Percentiles rank a stretch among this genome's conserved stretches.
phyloP scores from a whole-genome alignment of 257 asterid genomes.

The Scutellaria minor region DNA sequence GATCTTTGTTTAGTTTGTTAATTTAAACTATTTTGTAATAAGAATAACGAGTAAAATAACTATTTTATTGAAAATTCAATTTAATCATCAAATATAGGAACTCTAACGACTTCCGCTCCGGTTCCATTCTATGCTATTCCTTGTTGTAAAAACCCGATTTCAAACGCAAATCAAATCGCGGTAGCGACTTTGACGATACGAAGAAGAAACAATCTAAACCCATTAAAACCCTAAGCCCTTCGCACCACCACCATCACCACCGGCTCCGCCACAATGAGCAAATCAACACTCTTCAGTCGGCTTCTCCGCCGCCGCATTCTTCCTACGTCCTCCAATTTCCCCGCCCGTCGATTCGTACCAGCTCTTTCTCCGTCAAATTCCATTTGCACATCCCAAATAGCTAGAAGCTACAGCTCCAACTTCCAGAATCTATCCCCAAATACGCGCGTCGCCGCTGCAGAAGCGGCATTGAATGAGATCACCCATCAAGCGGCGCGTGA shows the following conservation, averaged over 20 bases:
- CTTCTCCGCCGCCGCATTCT: slow-evolving; percentile 42
- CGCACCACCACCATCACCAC: slow-evolving; percentile 16
- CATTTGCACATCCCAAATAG: slow-evolving; percentile 27
- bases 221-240: slow-evolving; percentile 34
- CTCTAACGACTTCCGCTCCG: background rate
- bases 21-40: too few relatives aligned
- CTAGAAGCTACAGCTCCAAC: slow-evolving; percentile 37
- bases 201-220: slow-evolving; percentile 30
- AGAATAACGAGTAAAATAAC: too few relatives aligned
- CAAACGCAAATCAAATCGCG: background rate
- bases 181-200: slow-evolving; percentile 5
- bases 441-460: slow-evolving; percentile 42
- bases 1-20: too few relatives aligned
- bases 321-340: slow-evolving; percentile 6
- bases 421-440: slow-evolving; percentile 23
- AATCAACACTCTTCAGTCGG: slow-evolving; percentile 38
- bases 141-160: background rate
- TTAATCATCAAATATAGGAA: too few relatives aligned
- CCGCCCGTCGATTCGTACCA: slow-evolving; percentile 21
- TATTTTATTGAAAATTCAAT: too few relatives aligned
- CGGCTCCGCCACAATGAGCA: slow-evolving; percentile 43
- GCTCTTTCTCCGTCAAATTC: slow-evolving; percentile 16
- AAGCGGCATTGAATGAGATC: slow-evolving; percentile 47
- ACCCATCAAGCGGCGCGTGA: slow-evolving; percentile 46
- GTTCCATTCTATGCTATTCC: background rate